These are phyloP conservation scores for Penicillium polonicum DNA, from an alignment of 2,329 filamentous ascomycete species.

Conservation along the genomic window DNA sequence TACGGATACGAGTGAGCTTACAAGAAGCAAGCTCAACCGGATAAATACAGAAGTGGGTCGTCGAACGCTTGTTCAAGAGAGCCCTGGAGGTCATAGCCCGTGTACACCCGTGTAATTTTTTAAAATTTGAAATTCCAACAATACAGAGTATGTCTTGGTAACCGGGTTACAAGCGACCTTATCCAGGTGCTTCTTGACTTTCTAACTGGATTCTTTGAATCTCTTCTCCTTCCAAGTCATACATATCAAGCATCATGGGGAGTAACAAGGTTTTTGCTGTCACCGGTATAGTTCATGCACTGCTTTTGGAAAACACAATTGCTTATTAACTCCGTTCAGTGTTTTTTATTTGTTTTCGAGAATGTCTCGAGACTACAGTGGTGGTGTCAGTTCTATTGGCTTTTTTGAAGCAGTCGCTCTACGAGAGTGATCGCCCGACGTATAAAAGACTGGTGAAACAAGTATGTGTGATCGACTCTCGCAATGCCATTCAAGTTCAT, in stretches of 20 bases:
- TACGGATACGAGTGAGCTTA: background rate
- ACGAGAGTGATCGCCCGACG: constrained; percentile 58
- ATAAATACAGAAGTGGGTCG: background rate
- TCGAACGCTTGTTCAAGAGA: background rate
- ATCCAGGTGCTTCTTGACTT: background rate
- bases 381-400: constrained; percentile 84
- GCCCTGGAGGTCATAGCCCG: background rate
- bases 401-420: constrained; percentile 79
- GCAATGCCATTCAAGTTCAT: background rate
- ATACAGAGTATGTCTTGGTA: background rate
- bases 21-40: background rate
- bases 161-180: background rate
- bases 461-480: constrained; percentile 3
- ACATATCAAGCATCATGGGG: constrained; percentile 14
- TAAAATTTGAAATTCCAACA: background rate
- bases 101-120: background rate
- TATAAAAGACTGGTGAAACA: constrained; percentile 70
- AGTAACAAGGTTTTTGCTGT: constrained; percentile 25
- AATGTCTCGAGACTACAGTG: constrained; percentile 78
- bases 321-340: constrained; percentile 13
- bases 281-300: constrained; percentile 12
- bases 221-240: background rate
- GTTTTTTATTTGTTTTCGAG: constrained; percentile 60
- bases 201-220: background rate
- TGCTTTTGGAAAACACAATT: background rate